Base-by-base conservation (phyloP, 768 basidiomycete species). In the Mycena vitilis region DNA sequence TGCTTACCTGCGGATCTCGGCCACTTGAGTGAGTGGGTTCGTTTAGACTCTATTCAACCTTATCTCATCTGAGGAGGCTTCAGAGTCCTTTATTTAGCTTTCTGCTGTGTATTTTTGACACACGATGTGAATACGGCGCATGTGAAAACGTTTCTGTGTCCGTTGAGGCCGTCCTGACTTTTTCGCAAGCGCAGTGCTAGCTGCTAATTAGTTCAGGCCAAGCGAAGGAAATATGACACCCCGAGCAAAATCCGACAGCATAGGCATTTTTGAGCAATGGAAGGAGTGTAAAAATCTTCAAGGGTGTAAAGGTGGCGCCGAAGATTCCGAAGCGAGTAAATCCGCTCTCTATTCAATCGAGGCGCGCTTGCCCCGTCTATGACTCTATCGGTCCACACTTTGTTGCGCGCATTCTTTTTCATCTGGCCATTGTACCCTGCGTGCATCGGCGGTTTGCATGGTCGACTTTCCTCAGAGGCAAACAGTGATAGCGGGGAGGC, bases 281-380 rank as follows among this genome's bases (percentile, higher is more conserved):
- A 69, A 69, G 58, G 47, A 40, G 56, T 20, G 57, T 61, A 60
- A 67, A 57, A 64, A 69, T 64, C 63, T 40, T 53, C 54, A 51
- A 68, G 18, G 54, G 38, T 52, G 66, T 68, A 47, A 63, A 57
- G 36, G 67, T 64, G 62, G 57, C 68, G 47, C 68, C 62, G 67
- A 63, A 52, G 61, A 54, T 59, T 44, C 67, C 61, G 68, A 69
- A 64, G 62, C 68, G 63, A 69, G 52, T 64, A 60, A 60, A 69
- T 45, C 57, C 45, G n/a, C 52, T 53, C 60, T 45, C 36, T 36
- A 18, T 25, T 10, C 53, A 25, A 22, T 55, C 30, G 45, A 49
- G 52, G 40, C 62, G 62, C 68, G 36, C 22, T 69, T 53, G 16
- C 45, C 22, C 62, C 68, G 68, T 13, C 57, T 48, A n/a, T n/a